A percentile compares a stretch with the other conserved stretches of the same genome.
Evolutionary conservation across 2,329 filamentous ascomycete genomes (phyloP).

Genomic region (Sporothrix sp.): DNA sequence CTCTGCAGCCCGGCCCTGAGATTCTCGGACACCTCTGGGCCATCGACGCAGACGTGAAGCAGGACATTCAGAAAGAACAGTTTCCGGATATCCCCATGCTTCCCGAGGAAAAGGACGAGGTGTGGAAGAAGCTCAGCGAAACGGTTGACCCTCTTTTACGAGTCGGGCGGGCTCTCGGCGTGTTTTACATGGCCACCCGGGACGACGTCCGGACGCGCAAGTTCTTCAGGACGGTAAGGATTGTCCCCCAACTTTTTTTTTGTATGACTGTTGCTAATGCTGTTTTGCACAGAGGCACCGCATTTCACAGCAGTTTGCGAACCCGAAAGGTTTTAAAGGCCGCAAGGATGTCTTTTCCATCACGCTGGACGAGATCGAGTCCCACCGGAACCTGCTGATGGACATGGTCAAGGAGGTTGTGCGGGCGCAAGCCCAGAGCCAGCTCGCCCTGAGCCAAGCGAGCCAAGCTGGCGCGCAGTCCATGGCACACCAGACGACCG

Average conservation of each 20-base stretch:
- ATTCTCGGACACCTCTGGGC: slow-evolving; percentile 27
- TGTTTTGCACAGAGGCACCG: slow-evolving; percentile 36
- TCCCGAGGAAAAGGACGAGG: slow-evolving; percentile 35
- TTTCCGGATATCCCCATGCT: slow-evolving; percentile 39
- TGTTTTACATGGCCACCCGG: slow-evolving; percentile 26
- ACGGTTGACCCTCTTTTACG: slow-evolving; percentile 35
- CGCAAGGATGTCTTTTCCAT: slow-evolving; percentile 44
- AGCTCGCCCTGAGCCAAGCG: slow-evolving; percentile 14
- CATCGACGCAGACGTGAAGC: slow-evolving; percentile 26
- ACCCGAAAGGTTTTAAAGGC: slow-evolving; percentile 36
- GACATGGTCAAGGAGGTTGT: slow-evolving; percentile 40
- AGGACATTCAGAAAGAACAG: slow-evolving; percentile 29
- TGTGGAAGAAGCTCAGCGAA: slow-evolving; percentile 33
- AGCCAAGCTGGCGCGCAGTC: slow-evolving; percentile 21
- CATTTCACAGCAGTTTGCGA: slow-evolving; percentile 43
- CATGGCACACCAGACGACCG: slow-evolving; percentile 16
- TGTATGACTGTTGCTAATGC: not conserved
- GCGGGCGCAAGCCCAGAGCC: slow-evolving; percentile 6
- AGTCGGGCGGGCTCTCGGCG: slow-evolving; percentile 34
- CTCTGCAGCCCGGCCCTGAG: slow-evolving; percentile 26
- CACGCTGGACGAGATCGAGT: slow-evolving; percentile 40
- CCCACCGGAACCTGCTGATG: slow-evolving; percentile 37
- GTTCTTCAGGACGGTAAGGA: slow-evolving; percentile 46
- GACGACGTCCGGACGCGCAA: slow-evolving; percentile 41
- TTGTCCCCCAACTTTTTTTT: slow-evolving; percentile 11